Conservation (phyloP, 495 filamentous ascomycete species). For the Penicillium goetzii region DNA sequence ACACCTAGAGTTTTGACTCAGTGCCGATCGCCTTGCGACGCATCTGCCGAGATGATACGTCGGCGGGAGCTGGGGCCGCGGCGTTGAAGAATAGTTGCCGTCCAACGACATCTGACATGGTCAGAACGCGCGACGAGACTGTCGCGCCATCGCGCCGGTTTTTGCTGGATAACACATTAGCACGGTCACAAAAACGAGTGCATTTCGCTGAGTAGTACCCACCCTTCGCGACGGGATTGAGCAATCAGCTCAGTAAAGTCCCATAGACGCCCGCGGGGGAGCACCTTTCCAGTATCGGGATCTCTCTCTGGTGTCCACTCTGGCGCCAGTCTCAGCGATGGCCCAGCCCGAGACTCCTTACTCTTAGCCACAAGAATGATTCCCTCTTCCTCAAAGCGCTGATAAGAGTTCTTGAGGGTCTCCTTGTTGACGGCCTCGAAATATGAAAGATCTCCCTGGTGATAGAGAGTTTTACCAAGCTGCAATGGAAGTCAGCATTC, state of each 20-base stretch:
- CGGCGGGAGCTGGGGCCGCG: slow-evolving; percentile 33
- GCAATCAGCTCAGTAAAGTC: slow-evolving; percentile 88
- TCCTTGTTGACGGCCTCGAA: slow-evolving; percentile 99
- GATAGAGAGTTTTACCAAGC: slow-evolving; percentile 96
- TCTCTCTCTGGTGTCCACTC: slow-evolving; percentile 81
- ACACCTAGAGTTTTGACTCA: slow-evolving; percentile 40
- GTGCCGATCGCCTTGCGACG: slow-evolving; percentile 44
- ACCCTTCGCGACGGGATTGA: slow-evolving; percentile 79
- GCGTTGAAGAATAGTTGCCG: slow-evolving; percentile 50
- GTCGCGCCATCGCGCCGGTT: slow-evolving; percentile 90
- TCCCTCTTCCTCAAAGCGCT: slow-evolving; percentile 86
- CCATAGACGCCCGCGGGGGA: slow-evolving; percentile 78
- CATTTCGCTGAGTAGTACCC: slow-evolving; percentile 19
- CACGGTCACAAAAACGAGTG: not conserved
- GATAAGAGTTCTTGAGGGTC: slow-evolving; percentile 88
- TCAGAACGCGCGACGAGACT: slow-evolving; percentile 80
- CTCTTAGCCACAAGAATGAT: slow-evolving; percentile 75
- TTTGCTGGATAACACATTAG: slow-evolving; percentile 55
- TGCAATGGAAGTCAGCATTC: slow-evolving; percentile 38
- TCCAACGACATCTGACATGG: slow-evolving; percentile 67
- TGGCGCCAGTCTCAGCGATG: slow-evolving; percentile 66
- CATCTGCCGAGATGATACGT: slow-evolving; percentile 43
- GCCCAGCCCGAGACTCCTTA: slow-evolving; percentile 57
- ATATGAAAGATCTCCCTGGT: slow-evolving; percentile 94
- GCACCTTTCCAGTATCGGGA: slow-evolving; percentile 58